A percentile compares a stretch with the other conserved stretches of the same genome.
Evolutionary conservation across 768 basidiomycete species (phyloP).

Genomic region (Exidia glandulosa): DNA sequence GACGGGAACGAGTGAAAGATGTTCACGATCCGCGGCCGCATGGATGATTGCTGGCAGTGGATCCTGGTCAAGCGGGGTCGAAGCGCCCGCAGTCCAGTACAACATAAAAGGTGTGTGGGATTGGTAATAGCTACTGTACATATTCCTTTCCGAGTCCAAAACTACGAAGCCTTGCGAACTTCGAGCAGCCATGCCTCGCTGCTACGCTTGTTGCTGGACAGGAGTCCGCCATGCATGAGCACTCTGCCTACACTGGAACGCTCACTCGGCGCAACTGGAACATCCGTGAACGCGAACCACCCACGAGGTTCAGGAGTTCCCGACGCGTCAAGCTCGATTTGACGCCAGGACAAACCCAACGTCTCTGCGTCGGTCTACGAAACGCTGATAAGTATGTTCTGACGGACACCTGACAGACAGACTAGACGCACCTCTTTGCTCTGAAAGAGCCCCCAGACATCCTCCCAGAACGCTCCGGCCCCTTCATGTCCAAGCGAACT

Average conservation of each 20-base stretch:
- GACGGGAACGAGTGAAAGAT: neutral
- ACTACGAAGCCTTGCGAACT: too few relatives aligned
- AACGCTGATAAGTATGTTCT: too few relatives aligned
- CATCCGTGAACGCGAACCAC: slow-evolving; percentile 29
- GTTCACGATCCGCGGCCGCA: neutral
- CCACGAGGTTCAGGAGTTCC: slow-evolving; percentile 25
- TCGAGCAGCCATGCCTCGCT: slow-evolving; percentile 31
- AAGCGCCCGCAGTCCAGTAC: too few relatives aligned
- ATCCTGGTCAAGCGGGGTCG: too few relatives aligned
- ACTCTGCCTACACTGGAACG: slow-evolving; percentile 9
- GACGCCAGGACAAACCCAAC: slow-evolving; percentile 19
- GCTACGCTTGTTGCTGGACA: slow-evolving; percentile 30
- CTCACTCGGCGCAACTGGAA: slow-evolving; percentile 12
- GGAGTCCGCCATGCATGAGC: slow-evolving; percentile 30
- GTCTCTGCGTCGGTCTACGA: too few relatives aligned
- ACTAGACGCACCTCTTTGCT: too few relatives aligned
- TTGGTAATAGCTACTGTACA: too few relatives aligned
- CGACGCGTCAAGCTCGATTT: slow-evolving; percentile 5
- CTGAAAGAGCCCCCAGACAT: slow-evolving; percentile 25
- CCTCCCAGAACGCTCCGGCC: slow-evolving; percentile 30
- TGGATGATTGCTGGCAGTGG: too few relatives aligned
- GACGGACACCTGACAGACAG: too few relatives aligned
- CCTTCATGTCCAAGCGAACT: slow-evolving; percentile 28
- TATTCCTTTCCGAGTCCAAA: too few relatives aligned
- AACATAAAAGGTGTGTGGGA: too few relatives aligned